Percentiles rank a stretch among this genome's conserved stretches.
Conservation (phyloP, 306 rosid species). For the Argentina anserina region DNA sequence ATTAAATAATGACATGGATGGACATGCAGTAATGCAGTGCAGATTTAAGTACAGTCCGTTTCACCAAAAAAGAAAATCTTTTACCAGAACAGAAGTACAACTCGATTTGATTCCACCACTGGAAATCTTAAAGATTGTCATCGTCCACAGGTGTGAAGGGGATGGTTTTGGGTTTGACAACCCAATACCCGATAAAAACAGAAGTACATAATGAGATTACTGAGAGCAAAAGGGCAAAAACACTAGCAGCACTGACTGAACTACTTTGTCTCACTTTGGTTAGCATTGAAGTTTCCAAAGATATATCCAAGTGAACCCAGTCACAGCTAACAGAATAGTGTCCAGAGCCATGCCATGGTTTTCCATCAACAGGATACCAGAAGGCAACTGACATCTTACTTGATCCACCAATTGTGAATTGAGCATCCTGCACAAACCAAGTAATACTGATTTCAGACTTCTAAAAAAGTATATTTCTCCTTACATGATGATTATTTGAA, state of each 20-base stretch:
- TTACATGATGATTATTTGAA: background rate
- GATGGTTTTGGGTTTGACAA: constrained; percentile 41
- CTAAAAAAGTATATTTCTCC: background rate
- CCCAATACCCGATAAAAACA: constrained; percentile 59
- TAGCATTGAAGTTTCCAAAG: constrained; percentile 36
- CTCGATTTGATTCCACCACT: constrained; percentile 32
- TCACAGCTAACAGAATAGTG: constrained; percentile 85
- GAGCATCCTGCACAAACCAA: constrained; percentile 73
- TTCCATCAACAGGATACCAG: constrained; percentile 80
- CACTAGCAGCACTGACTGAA: constrained; percentile 57
- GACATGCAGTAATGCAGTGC: background rate
- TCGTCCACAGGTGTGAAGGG: constrained; percentile 58
- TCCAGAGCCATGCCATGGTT: constrained; percentile 90
- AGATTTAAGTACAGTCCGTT: background rate
- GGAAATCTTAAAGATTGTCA: constrained; percentile 56
- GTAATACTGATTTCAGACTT: constrained; percentile 16
- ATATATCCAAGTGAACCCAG: constrained; percentile 80
- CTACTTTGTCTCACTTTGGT: constrained; percentile 32
- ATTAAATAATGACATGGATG: background rate
- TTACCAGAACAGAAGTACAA: constrained; percentile 37
- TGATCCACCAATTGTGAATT: constrained; percentile 70
- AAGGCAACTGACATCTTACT: constrained; percentile 89
- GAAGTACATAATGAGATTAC: constrained; percentile 81
- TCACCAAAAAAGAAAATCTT: background rate
- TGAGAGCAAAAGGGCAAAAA: constrained; percentile 79